A percentile compares a stretch with the other conserved stretches of the same genome.
Conservation (phyloP, 192 early-diverging fungal species). For the Gaertneriomyces semiglobifer region DNA sequence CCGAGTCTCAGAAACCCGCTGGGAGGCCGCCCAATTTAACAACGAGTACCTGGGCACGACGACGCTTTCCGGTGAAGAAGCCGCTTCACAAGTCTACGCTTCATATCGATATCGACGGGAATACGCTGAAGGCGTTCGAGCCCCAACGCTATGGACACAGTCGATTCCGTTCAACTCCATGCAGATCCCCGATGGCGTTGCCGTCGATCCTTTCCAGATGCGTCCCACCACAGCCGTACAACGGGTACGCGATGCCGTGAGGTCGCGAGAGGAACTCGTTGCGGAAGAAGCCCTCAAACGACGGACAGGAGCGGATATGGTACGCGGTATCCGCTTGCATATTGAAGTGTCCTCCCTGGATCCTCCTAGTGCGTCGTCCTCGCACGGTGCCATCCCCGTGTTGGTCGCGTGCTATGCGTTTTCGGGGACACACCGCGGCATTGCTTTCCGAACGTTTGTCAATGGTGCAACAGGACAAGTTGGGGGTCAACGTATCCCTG, state of each 20-base stretch:
- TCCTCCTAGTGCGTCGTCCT: no score
- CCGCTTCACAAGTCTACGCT: conserved; percentile 13
- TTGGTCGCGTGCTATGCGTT: conserved; percentile 16
- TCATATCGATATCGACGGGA: conserved; percentile 11
- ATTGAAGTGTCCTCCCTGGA: conserved; percentile 5
- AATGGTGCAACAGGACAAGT: conserved; percentile 20
- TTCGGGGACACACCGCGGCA: conserved; percentile 13
- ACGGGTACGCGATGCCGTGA: neutral
- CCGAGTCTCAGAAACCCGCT: conserved; percentile 17
- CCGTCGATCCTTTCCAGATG: conserved; percentile 20
- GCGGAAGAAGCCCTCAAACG: conserved; percentile 10
- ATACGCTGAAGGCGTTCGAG: conserved; percentile 21
- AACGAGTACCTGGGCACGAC: neutral
- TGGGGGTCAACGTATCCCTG: conserved; percentile 15
- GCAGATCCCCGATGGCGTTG: conserved; percentile 1
- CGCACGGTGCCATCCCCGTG: conserved; percentile 8
- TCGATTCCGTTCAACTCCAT: conserved; percentile 2
- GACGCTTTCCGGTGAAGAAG: conserved; percentile 9
- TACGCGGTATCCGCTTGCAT: conserved; percentile 9
- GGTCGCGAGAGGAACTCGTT: neutral
- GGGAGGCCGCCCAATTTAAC: conserved; percentile 9
- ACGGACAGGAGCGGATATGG: conserved; percentile 12
- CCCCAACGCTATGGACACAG: conserved; percentile 7
- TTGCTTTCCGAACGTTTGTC: conserved; percentile 19
- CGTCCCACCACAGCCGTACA: conserved; percentile 1